Evolutionary conservation across 2,329 filamentous ascomycete species (phyloP), one percentile per base, ranked within the genome.

Genomic region (Mycosphaerella sp.): DNA sequence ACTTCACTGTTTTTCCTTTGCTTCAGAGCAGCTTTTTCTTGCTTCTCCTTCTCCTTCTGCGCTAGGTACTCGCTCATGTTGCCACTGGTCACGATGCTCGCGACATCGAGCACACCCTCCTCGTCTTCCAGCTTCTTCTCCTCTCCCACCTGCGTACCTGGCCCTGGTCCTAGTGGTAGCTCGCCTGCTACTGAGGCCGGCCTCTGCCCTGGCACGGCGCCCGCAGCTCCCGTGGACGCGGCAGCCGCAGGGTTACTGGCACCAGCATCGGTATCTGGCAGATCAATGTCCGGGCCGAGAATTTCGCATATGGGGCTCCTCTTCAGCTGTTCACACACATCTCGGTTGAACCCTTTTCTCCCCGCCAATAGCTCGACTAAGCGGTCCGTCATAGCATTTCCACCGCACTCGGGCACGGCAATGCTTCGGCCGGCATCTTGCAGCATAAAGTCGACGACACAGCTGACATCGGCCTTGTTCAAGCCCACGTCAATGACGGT

Each of bases 401-500:
- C 93, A 60, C 93, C 93, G 57, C 89, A 93, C 11, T 84, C 74
- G 49, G 80, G 66, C 61, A 87, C 57, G 59, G 83, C 73, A 67
- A 81, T 70, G 68, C 85, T 72, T 78, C 81, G 71, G 67, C 82
- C 79, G 66, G 83, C 74, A 72, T 87, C 78, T 71, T 90, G 78
- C 74, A 95, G 80, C 44, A 83, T 74, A 64, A 87, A 92, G 58
- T 97, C 92, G 54, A 85, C 84, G 47, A 98, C 83, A 53, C 91
- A 92, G 0, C 90, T 95, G 17, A 98, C 82, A 65, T 98, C 91
- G 23, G 92, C 89, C 74, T 97, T 97, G 65, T 89, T 84, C 69
- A 84, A 89, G 9, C 93, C 93, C 56, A 98, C 86, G 69, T 98
- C 93, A 23, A 98, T 79, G 17, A 98, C 82, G 0, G 89, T 93